Evolutionary conservation across 257 asterid species (phyloP), one percentile per base, ranked within the genome.

Genomic region (Rehmannia glutinosa): DNA sequence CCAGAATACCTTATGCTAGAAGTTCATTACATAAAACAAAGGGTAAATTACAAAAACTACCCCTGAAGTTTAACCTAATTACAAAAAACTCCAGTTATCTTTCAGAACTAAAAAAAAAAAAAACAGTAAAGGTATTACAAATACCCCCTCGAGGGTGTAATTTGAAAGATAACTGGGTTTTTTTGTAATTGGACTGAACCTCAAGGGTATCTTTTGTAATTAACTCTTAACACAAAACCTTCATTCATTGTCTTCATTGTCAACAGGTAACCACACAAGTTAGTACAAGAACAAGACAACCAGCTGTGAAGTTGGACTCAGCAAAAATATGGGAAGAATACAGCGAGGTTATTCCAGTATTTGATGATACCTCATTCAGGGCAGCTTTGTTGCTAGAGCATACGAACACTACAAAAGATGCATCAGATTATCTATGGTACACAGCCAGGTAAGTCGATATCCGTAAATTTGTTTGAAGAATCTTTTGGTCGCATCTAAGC

Each of bases 371-470:
- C 57, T 35, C 77, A 0, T 9, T 83, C 47, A 77, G 80, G 59
- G 82, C 95, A 0, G 43, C 82, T 42, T n/a, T 30, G 36, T 68
- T 92, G 82, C 75, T 92, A 36, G 98, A 90, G 74, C 98, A 92
- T 62, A 84, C 81, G 82, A 80, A 57, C 74, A 86, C 91, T 12
- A 87, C 98, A 17, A 84, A 83, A 79, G 98, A 92, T 80, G 58
- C 30, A 33, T 86, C 97, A 1, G 98, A 90, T 68, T 90, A 92
- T 70, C 76, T 92, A 33, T 92, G 98, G 98, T 92, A 90, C 86
- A 90, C 84, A 50, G 11, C 67, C 51, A 84, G 88, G 98, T 92
- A 77, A 58, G 16, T 15, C n/a, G n/a, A n/a, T n/a, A n/a, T n/a
- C n/a, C n/a, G n/a, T n/a, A n/a, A n/a, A n/a, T n/a, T n/a, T n/a